Conservation (phyloP, 2,329 filamentous ascomycete genomes). For the Emydomyces testavorans region DNA sequence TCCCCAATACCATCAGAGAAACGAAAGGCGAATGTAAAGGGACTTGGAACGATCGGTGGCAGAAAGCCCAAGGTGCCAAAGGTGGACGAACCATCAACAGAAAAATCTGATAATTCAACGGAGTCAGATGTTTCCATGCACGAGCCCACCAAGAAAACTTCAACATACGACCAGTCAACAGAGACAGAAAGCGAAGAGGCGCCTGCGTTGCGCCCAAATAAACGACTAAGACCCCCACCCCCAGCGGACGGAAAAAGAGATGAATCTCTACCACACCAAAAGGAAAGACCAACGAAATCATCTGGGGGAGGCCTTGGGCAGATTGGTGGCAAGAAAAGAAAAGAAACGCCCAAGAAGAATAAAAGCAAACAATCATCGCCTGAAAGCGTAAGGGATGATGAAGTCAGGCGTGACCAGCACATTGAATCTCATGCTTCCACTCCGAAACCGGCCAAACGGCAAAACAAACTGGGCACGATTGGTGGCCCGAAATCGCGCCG, state of each 20-base stretch:
- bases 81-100: not conserved
- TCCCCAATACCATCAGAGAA: not conserved
- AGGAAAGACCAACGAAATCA: conserved; percentile 11
- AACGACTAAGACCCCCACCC: conserved; percentile 6
- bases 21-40: conserved; percentile 10
- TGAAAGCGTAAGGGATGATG: conserved; percentile 2
- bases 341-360: conserved; percentile 11
- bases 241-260: conserved; percentile 9
- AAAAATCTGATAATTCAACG: not conserved
- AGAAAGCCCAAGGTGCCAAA: conserved; percentile 8
- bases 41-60: conserved; percentile 14
- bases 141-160: not conserved
- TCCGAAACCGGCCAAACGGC: conserved; percentile 18
- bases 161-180: conserved; percentile 3
- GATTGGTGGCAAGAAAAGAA: conserved; percentile 25
- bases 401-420: not conserved
- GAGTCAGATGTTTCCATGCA: not conserved
- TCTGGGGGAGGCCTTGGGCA: conserved; percentile 21
- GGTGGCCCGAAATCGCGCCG: conserved; percentile 17
- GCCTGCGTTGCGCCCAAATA: conserved; percentile 5
- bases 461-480: conserved; percentile 28
- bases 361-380: conserved; percentile 15
- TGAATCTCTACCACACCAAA: not conserved
- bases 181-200: conserved; percentile 13
- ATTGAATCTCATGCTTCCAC: conserved; percentile 9